Base-by-base conservation (phyloP, 2,329 filamentous ascomycete genomes). In the Lecanicillium sp. region DNA sequence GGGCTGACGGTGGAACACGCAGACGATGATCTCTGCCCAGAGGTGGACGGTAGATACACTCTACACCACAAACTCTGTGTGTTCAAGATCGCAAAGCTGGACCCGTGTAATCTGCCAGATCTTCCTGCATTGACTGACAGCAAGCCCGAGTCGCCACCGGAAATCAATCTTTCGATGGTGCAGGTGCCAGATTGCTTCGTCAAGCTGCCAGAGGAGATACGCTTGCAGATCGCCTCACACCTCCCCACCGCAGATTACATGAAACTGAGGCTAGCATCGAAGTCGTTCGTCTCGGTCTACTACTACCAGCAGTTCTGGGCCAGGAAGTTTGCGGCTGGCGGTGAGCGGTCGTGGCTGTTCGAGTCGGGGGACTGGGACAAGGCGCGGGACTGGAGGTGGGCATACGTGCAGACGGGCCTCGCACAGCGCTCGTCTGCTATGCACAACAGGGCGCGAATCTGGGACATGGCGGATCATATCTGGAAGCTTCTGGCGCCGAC, bases 381-480 rank as follows among this genome's bases (percentile, higher is more conserved):
- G 29, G 12, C 24, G 5, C n/a, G 11, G 17, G 36, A 47, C 23
- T 47, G 36, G 44, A 26, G 29, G 24, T 36, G 20, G 26, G n/a
- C 40, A 11, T 40, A 40, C 15, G 26, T 20, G 19, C 26, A 11
- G n/a, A 47, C 44, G n/a, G 32, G 23, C 14, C 20, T 14, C 11
- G 15, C 26, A n/a, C 36, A 11, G 4, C 44, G 37, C 27, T 32
- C 36, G n/a, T 11, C 14, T 20, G 19, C 36, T 7, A 35, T 33
- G 27, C 44, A 41, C 4, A 47, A 47, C 21, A 30, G 44, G 20
- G 21, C 15, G 19, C 14, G 44, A 23, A 27, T 47, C 4, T 47
- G 44, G 36, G 26, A 15, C 5, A 35, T 47, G 20, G 37, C 37
- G 10, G 9, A 17, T 19, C 5, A 39, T 4, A 6, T 33, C 7